Evolutionary conservation across 208 protist genomes (phyloP), one percentile per base, ranked within the genome.

Genomic region (Crithidia mellificae): DNA sequence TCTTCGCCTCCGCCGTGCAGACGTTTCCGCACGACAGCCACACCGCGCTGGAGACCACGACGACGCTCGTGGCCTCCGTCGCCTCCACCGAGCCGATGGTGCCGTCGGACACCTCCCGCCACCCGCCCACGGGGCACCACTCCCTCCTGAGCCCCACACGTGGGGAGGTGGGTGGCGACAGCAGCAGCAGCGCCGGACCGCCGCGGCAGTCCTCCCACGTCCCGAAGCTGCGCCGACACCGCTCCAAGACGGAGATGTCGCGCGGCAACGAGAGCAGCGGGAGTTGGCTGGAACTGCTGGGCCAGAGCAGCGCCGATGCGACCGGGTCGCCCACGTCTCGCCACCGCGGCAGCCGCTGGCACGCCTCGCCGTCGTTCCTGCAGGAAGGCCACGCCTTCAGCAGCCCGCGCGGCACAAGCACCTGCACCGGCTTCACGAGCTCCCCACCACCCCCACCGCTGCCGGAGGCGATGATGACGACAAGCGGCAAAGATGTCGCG

Each of bases 131-230:
- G 32, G 6, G 57, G 36, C 15, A 52, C n/a, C n/a, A 63, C 44
- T 38, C 44, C 0, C 29, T 24, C 34, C 22, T 46, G 22, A 46
- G 46, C 47, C 7, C 32, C 14, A 20, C 32, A 22, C 46, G 32
- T 36, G 17, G 22, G 6, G 43, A 24, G 9, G 27, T 25, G 22
- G 34, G 27, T 19, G n/a, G n/a, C 36, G 56, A 54, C 43, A 61
- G 46, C 53, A 67, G 36, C 68, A 57, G 52, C 53, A 55, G 15
- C 58, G 20, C 30, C 8, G 41, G 25, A n/a, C 19, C n/a, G 51
- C 29, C 27, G 27, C 15, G 7, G 34, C 14, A 6, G 15, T 6
- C n/a, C 8, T n/a, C 8, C 41, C 32, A 32, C 47, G 22, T 25
- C 0, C 32, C 30, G 22, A 39, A 41, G 44, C 46, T 20, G 46